phyloP scores from a whole-genome alignment of 306 rosid genomes.

The Begonia peltatifolia region DNA sequence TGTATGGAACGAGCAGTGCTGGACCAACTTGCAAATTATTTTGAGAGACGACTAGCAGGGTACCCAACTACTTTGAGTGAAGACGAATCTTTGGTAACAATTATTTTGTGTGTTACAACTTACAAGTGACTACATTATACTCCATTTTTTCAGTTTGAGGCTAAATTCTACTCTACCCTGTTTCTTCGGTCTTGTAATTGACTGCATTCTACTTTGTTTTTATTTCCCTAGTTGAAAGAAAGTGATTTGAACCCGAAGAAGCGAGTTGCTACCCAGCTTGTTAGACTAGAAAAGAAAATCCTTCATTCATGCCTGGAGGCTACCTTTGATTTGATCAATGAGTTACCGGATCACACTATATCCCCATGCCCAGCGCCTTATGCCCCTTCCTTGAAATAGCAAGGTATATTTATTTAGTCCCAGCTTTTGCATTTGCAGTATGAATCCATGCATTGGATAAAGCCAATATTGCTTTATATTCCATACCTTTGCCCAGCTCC shows the following conservation, averaged over 20 bases:
- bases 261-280: constrained; percentile 77
- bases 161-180: no score
- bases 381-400: constrained; percentile 58
- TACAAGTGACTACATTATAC: no score
- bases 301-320: constrained; percentile 80
- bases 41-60: constrained; percentile 61
- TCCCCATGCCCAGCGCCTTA: constrained; percentile 87
- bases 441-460: not conserved
- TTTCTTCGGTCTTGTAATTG: no score
- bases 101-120: no score
- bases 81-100: constrained; percentile 68
- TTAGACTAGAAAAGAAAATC: constrained; percentile 73
- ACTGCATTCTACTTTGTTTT: not conserved
- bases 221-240: constrained; percentile 44
- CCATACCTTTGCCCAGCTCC: not conserved
- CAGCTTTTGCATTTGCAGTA: not conserved
- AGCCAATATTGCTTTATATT: not conserved
- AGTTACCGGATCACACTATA: constrained; percentile 64
- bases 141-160: no score
- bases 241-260: constrained; percentile 58
- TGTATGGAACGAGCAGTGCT: constrained; percentile 91
- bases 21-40: constrained; percentile 80
- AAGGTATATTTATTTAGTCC: not conserved
- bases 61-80: constrained; percentile 81
- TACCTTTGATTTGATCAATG: constrained; percentile 38